These are phyloP conservation scores for Acanthamoeba sp. DNA, from an alignment of 208 protist genomes.

Conservation along the genomic window DNA sequence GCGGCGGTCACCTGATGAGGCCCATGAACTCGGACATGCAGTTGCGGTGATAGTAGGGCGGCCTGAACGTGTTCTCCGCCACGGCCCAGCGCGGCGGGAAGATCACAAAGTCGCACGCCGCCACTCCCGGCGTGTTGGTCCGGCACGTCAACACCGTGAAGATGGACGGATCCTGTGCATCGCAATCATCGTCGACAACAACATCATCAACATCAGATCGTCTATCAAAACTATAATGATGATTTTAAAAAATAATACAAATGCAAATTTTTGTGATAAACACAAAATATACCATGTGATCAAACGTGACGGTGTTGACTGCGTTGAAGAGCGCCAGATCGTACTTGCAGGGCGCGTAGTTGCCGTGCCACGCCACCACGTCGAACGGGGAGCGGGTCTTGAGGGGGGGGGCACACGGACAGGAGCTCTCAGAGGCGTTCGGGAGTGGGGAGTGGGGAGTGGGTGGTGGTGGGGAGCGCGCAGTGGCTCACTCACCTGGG, in stretches of 20 bases:
- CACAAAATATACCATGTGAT: constrained; percentile 88
- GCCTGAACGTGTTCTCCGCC: constrained; percentile 92
- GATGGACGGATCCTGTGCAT: constrained; percentile 91
- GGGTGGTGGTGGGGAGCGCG: background rate
- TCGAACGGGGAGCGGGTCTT: constrained; percentile 88
- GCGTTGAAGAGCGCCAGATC: constrained; percentile 90
- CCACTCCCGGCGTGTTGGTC: constrained; percentile 88
- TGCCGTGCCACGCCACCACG: constrained; percentile 95
- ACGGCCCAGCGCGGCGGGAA: constrained; percentile 93
- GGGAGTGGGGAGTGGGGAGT: background rate
- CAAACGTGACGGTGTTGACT: constrained; percentile 92
- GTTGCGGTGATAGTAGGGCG: constrained; percentile 95
- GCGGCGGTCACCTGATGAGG: constrained; percentile 90
- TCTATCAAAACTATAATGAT: too few species aligned
- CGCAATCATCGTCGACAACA: background rate
- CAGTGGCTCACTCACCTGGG: background rate
- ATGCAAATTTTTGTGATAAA: too few species aligned
- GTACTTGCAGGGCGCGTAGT: constrained; percentile 94
- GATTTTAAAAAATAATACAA: constrained; percentile 1
- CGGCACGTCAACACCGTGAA: constrained; percentile 94
- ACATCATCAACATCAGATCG: background rate
- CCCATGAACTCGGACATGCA: constrained; percentile 95
- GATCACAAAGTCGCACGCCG: constrained; percentile 94
- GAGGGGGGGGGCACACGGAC: background rate
- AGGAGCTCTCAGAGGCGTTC: background rate